These are phyloP conservation scores for Hericium coralloides DNA, from an alignment of 768 basidiomycete genomes.

Conservation along the genomic window DNA sequence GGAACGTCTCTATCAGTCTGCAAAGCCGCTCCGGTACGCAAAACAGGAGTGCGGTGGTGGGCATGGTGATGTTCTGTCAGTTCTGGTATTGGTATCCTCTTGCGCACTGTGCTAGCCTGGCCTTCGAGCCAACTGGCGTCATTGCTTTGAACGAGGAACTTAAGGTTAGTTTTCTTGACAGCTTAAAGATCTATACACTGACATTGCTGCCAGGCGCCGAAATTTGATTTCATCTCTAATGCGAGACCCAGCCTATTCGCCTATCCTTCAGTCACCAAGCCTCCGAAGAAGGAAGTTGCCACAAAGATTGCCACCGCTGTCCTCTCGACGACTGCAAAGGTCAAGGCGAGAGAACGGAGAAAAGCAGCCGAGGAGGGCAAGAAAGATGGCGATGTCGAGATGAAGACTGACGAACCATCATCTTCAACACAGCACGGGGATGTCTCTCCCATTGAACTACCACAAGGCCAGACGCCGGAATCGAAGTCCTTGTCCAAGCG, in stretches of 20 bases:
- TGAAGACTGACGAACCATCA: conserved; percentile 55
- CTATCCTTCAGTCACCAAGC: conserved; percentile 79
- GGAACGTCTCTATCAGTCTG: conserved; percentile 91
- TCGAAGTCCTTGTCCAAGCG: conserved; percentile 33
- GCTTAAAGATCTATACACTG: conserved; percentile 6
- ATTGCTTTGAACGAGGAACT: conserved; percentile 85
- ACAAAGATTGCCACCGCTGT: conserved; percentile 92
- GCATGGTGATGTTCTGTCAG: conserved; percentile 97
- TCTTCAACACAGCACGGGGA: conserved; percentile 40
- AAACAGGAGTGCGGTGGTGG: conserved; percentile 92
- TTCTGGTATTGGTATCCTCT: conserved; percentile 99
- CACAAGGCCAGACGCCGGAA: conserved; percentile 32
- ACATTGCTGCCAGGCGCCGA: conserved; percentile 56
- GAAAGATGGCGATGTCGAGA: conserved; percentile 63
- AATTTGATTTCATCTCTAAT: conserved; percentile 87
- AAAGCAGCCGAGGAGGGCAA: conserved; percentile 76
- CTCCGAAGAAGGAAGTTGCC: conserved; percentile 87
- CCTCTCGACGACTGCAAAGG: conserved; percentile 93
- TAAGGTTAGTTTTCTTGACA: conserved; percentile 42
- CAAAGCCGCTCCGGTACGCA: conserved; percentile 89
- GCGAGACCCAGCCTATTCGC: conserved; percentile 88
- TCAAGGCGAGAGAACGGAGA: conserved; percentile 90
- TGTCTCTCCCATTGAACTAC: conserved; percentile 45
- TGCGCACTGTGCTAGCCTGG: conserved; percentile 84
- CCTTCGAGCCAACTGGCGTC: conserved; percentile 93